Evolutionary conservation across 2,329 filamentous ascomycete genomes (phyloP), one percentile per base, ranked within the genome.

Genomic region (Colletotrichum sp.): DNA sequence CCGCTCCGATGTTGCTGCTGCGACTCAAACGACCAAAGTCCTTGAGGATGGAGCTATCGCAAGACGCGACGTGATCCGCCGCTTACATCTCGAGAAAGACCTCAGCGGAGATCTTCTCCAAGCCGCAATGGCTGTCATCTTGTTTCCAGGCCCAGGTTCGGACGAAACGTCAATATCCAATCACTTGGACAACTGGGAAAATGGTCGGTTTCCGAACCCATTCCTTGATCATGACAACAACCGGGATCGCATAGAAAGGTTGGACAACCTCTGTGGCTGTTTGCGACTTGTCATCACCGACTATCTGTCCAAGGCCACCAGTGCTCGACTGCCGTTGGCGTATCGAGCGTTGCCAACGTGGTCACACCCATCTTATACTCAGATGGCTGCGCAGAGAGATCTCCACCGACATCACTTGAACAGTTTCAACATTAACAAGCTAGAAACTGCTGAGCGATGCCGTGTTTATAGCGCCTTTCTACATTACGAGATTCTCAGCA

Each of bases 181-280:
- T 10, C 39, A 43, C 39, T 43, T 43, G 18, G 16, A n/a, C 5
- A 1, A n/a, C 16, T 43, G 39, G 39, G 3, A 1, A n/a, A 12
- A n/a, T 18, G 2, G 2, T 0, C 0, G 18, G 18, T 1, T 43
- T 43, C 0, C 18, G 18, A 4, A 48, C 9, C 39, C 39, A n/a
- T 48, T 36, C 6, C 6, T 26, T 26, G 26, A 26, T 26, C 26
- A 26, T 26, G 26, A 26, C 34, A 36, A 5, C 34, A 36, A 36
- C 34, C 2, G 4, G 15, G 4, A 5, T 1, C 6, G 2, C 34
- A 39, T 39, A 39, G 36, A 39, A 39, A 39, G 2, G 36, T 39
- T 43, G 39, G 39, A 48, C 6, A 48, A n/a, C 5, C 39, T 48
- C 18, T 48, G 39, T 48, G 39, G 39, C 0, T 48, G 18, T 5